Evolutionary conservation across 2,329 filamentous ascomycete genomes (phyloP).

Genomic region (Diaporthe citri): DNA sequence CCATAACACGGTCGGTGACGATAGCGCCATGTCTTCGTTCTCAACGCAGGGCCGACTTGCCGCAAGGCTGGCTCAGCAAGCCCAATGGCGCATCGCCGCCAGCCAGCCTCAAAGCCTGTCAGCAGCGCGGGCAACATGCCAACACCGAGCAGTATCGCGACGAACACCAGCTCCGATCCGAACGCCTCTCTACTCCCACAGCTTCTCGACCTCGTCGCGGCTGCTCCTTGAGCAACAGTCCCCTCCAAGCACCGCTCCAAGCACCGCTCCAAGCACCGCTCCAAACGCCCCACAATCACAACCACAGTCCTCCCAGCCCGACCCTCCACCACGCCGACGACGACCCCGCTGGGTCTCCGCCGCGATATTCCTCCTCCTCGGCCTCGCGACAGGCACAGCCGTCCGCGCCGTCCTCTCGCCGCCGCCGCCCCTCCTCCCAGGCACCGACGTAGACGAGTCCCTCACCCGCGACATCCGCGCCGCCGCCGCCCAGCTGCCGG

Average conservation of each 20-base stretch:
- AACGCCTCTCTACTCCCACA: background rate
- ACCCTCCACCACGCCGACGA: conserved; percentile 40
- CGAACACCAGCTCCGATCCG: background rate
- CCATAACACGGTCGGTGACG: background rate
- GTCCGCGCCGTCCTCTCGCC: conserved; percentile 58
- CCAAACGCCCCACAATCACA: background rate
- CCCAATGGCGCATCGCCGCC: conserved; percentile 22
- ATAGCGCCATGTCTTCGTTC: conserved; percentile 21
- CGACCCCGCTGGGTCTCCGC: conserved; percentile 46
- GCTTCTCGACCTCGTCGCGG: conserved; percentile 19
- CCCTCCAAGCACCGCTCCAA: background rate
- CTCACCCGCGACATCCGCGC: conserved; percentile 56
- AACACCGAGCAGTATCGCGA: background rate
- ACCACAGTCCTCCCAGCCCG: background rate
- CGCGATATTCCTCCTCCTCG: conserved; percentile 56
- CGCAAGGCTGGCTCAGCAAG: conserved; percentile 19
- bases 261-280: background rate
- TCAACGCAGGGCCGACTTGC: background rate
- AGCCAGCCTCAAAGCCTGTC: background rate
- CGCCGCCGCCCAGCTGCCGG: conserved; percentile 59
- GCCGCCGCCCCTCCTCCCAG: conserved; percentile 54
- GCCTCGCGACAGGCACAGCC: conserved; percentile 54
- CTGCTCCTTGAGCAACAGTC: background rate
- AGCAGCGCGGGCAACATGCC: background rate
- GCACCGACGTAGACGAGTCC: conserved; percentile 55